phyloP scores from a whole-genome alignment of 2,329 filamentous ascomycete species.

The Colletotrichum sp. region DNA sequence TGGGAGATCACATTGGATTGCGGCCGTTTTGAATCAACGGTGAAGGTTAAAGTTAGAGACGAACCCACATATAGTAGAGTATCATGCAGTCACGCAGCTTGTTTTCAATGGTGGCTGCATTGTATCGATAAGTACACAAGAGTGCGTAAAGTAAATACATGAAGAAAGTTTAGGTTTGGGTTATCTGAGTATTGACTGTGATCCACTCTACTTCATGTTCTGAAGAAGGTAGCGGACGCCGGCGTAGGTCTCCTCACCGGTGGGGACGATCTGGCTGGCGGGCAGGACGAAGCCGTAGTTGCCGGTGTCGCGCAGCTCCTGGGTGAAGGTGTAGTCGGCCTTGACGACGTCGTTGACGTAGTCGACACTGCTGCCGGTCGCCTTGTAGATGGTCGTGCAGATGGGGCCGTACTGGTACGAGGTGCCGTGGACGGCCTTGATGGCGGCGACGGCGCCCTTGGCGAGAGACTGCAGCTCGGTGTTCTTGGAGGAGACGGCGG shows the following conservation, averaged over 20 bases:
- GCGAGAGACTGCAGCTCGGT: constrained; percentile 54
- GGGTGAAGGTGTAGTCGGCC: constrained; percentile 45
- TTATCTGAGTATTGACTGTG: not conserved
- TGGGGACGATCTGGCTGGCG: constrained; percentile 45
- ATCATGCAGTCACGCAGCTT: not conserved
- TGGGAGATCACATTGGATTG: not conserved
- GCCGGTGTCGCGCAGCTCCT: constrained; percentile 41
- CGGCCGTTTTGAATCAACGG: not conserved
- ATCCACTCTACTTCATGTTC: constrained; percentile 37
- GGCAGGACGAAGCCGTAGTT: constrained; percentile 48
- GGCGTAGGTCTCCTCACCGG: constrained; percentile 46
- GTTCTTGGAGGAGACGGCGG: constrained; percentile 47
- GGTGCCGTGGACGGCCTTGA: constrained; percentile 46
- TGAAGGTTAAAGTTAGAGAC: not conserved
- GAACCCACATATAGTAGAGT: not conserved
- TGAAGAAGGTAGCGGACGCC: constrained; percentile 64
- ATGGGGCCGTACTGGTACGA: constrained; percentile 53
- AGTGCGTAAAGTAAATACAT: not conserved
- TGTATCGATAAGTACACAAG: not conserved
- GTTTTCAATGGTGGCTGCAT: not conserved
- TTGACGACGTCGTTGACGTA: constrained; percentile 46
- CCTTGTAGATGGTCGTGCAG: constrained; percentile 66
- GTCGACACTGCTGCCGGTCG: constrained; percentile 51
- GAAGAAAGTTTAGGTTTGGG: not conserved
- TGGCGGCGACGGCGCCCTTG: constrained; percentile 51